phyloP scores from a whole-genome alignment of 2,329 filamentous ascomycete species.

The Pyrenophora tritici-repentis region DNA sequence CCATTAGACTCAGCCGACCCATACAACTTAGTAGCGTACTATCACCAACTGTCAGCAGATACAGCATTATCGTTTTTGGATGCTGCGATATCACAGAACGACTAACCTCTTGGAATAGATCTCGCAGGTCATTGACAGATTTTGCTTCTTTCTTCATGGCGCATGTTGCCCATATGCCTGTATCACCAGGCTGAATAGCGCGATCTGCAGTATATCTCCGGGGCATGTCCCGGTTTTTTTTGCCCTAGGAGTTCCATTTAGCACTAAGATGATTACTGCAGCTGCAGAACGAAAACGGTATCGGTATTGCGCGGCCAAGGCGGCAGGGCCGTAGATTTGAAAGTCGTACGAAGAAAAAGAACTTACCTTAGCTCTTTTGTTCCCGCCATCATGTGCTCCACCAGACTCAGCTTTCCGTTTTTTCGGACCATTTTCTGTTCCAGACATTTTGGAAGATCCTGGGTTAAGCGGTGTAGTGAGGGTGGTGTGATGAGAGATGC shows the following conservation, averaged over 20 bases:
- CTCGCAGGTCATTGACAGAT: slow-evolving; percentile 68
- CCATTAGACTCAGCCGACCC: slow-evolving; percentile 44
- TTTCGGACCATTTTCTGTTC: slow-evolving; percentile 27
- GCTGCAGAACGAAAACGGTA: slow-evolving; percentile 26
- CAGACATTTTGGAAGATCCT: background rate
- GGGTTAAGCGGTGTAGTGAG: slow-evolving; percentile 1
- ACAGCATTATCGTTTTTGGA: background rate
- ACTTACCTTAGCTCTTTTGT: slow-evolving; percentile 49
- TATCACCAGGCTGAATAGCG: slow-evolving; percentile 68
- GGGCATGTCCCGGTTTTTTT: slow-evolving; percentile 53
- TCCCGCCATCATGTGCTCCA: slow-evolving; percentile 27
- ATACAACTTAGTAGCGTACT: slow-evolving; percentile 69
- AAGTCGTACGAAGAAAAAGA: slow-evolving; percentile 20
- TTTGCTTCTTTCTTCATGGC: slow-evolving; percentile 72
- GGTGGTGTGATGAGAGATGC: slow-evolving; percentile 6
- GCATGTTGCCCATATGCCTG: slow-evolving; percentile 79
- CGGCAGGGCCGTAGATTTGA: slow-evolving; percentile 11
- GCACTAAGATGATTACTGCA: slow-evolving; percentile 12
- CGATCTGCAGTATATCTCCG: slow-evolving; percentile 41
- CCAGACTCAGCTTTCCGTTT: slow-evolving; percentile 48
- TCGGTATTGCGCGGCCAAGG: slow-evolving; percentile 15
- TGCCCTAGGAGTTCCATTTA: slow-evolving; percentile 41
- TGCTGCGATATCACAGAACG: background rate
- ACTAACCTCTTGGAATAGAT: slow-evolving; percentile 69
- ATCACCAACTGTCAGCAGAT: slow-evolving; percentile 47